Conservation (phyloP, 2,329 filamentous ascomycete species). For the Cladobotryum protrusum region DNA sequence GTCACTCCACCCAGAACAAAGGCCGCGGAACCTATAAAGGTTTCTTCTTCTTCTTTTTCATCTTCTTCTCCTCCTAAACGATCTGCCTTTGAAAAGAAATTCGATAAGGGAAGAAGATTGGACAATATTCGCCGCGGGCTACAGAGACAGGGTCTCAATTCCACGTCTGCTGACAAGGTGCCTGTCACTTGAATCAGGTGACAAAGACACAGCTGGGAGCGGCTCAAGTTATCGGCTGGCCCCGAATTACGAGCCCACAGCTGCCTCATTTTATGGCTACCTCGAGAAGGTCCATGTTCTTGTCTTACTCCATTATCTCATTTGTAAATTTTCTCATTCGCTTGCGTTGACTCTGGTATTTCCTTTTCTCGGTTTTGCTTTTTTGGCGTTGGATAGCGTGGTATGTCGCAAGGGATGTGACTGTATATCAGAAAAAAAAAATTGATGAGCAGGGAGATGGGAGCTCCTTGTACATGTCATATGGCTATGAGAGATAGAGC, state of each 20-base stretch:
- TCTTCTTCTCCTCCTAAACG: neutral
- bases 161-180: neutral
- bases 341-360: neutral
- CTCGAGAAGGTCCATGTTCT: neutral
- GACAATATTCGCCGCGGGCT: neutral
- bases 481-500: neutral
- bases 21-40: neutral
- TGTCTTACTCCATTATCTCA: constrained; percentile 9
- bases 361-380: neutral
- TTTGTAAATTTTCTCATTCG: constrained; percentile 5
- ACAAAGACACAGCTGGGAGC: constrained; percentile 12
- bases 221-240: constrained; percentile 14
- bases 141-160: neutral
- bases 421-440: neutral
- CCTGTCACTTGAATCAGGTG: constrained; percentile 5
- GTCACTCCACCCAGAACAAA: neutral
- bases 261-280: too few relatives aligned
- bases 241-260: neutral
- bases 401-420: constrained; percentile 1
- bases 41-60: neutral
- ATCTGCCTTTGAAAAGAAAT: constrained; percentile 4
- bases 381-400: constrained; percentile 22
- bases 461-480: neutral
- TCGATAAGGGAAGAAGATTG: neutral
- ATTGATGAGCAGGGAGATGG: neutral